phyloP scores from a whole-genome alignment of 2,329 filamentous ascomycete genomes.

The Xylaria sp. region DNA sequence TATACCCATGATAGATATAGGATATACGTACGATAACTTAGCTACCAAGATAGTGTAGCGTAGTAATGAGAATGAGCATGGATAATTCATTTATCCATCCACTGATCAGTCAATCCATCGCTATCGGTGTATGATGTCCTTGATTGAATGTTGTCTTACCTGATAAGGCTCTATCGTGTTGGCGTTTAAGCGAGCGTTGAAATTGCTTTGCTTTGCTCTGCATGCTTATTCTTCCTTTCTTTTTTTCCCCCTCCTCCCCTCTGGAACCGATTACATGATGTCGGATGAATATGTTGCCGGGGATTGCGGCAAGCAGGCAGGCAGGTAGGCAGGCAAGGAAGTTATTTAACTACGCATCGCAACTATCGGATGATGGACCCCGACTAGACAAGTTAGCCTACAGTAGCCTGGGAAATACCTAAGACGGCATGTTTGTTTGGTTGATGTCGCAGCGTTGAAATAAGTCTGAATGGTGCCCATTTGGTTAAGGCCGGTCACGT shows the following conservation, averaged over 20 bases:
- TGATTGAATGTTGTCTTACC: background rate
- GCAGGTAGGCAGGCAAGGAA: too few relatives aligned
- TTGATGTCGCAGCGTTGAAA: too few relatives aligned
- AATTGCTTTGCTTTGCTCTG: background rate
- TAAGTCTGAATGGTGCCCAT: background rate
- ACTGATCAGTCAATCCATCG: too few relatives aligned
- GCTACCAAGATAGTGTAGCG: background rate
- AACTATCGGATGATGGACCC: background rate
- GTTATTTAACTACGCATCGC: background rate
- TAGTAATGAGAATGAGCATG: constrained; percentile 16
- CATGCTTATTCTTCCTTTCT: background rate
- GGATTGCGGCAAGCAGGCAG: background rate
- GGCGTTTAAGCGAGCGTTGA: background rate
- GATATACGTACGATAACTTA: constrained; percentile 17
- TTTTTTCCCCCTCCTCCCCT: background rate
- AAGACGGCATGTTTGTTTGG: background rate
- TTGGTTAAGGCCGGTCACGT: background rate
- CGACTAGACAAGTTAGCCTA: background rate
- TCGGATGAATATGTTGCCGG: background rate
- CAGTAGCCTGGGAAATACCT: background rate
- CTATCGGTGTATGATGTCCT: background rate
- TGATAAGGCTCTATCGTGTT: background rate
- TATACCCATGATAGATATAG: constrained; percentile 18
- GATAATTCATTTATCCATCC: background rate
- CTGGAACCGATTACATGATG: background rate